phyloP scores from a whole-genome alignment of 192 early-diverging fungal species.

The Backusella circina region DNA sequence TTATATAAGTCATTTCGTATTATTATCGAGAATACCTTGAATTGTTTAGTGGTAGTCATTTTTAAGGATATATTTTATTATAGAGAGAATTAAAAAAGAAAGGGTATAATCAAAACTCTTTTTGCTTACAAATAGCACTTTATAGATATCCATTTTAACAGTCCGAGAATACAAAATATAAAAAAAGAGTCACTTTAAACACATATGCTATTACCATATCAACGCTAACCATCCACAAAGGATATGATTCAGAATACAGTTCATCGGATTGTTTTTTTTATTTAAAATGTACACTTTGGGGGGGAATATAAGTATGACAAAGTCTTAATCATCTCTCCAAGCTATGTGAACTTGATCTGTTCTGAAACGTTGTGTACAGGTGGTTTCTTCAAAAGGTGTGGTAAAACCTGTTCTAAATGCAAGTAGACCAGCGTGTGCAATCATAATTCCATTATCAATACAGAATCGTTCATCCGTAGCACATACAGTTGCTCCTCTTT shows the following conservation, averaged over 20 bases:
- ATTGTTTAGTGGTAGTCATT: not conserved
- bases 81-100: not conserved
- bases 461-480: conserved; percentile 97
- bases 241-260: too few relatives aligned
- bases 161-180: not conserved
- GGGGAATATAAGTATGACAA: too few relatives aligned
- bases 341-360: conserved; percentile 83
- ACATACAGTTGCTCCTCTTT: conserved; percentile 85
- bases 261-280: too few relatives aligned
- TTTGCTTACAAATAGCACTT: not conserved
- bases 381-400: conserved; percentile 82
- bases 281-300: too few relatives aligned
- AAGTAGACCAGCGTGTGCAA: conserved; percentile 93
- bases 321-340: conserved; percentile 59
- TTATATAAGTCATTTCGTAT: too few relatives aligned
- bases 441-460: conserved; percentile 99
- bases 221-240: too few relatives aligned
- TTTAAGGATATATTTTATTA: not conserved
- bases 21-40: not conserved
- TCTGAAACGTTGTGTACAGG: conserved; percentile 91
- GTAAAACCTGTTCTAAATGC: conserved; percentile 76
- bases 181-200: not conserved
- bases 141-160: not conserved
- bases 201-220: too few relatives aligned
- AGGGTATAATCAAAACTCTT: not conserved